Base-by-base conservation (phyloP, 1,284 basidiomycete species). In the Hymenochaete sp. region DNA sequence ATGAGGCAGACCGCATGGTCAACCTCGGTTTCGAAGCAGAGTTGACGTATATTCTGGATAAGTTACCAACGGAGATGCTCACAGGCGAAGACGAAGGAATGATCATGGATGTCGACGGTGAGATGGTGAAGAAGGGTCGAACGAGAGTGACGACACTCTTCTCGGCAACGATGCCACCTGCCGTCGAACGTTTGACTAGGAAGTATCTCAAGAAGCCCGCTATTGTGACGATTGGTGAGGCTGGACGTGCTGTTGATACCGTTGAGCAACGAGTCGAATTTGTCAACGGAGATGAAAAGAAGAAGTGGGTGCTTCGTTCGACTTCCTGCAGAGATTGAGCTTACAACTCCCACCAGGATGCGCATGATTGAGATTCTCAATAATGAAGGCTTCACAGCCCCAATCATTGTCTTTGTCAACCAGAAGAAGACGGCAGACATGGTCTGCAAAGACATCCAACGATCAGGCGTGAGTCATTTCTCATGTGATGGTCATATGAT, bases 1-100 rank as follows among this genome's bases (percentile, higher is more conserved):
- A 98, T 64, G 95, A 99, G 70, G 96, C 96, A 14, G 95, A 99
- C 64, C 79, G 93, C 45, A 98, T 98, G 95, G 92, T 98, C 47
- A 84, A 96, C 59, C 79, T 98, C 25, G 96, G 96, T 8, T 98
- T 98, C 63, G 96, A 98, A 63, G 78, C 77, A 11, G 92, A 95
- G 60, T 69, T 99, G 42, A 92, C 88, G 31, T 97, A 91, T 62
- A 98, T 99, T 55, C 70, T 99, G 42, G 95, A 98, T 63, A 79
- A 89, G 49, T 72, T 98, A 52, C 95, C 96, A 3, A 72, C 77
- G 2, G 86, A 87, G 44, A 79, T 85, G 43, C 79, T 93, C 71
- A 82, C 86, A 54, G 91, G 90, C 3, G 92, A 93, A 53, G 82
- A 83, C 52, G 60, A 71, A 46, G 73, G 72, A 44, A 64, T 59